phyloP scores from a whole-genome alignment of 164 flowering plant genomes.

The Amborella trichopoda region DNA sequence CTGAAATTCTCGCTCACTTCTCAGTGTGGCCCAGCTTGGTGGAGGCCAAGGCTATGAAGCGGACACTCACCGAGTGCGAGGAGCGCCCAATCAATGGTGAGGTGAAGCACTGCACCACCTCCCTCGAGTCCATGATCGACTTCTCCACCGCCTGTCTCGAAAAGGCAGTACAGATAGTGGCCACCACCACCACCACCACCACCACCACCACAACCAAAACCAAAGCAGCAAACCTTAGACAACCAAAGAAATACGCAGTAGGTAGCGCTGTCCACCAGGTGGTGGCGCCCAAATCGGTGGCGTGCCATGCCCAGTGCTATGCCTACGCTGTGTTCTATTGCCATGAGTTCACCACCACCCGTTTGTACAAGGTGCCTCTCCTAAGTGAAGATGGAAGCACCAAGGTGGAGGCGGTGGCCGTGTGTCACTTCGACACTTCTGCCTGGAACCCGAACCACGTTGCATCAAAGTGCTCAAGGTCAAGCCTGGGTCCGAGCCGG shows the following conservation, averaged over 20 bases:
- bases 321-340: constrained; percentile 45
- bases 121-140: constrained; percentile 2
- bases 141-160: neutral
- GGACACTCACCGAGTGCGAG: neutral
- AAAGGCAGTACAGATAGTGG: neutral
- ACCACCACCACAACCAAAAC: constrained; percentile 5
- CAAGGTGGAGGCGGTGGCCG: constrained; percentile 29
- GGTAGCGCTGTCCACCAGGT: constrained; percentile 12
- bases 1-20: neutral
- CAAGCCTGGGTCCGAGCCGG: constrained; percentile 28
- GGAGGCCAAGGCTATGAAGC: neutral
- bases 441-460: constrained; percentile 27
- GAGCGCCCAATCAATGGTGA: neutral
- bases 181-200: constrained; percentile 2
- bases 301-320: constrained; percentile 45
- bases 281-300: constrained; percentile 20
- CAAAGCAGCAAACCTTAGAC: constrained; percentile 9
- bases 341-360: constrained; percentile 18
- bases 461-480: constrained; percentile 27
- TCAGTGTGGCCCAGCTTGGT: neutral
- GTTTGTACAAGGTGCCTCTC: constrained; percentile 20
- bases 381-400: constrained; percentile 24
- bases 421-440: constrained; percentile 22
- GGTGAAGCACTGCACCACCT: neutral
- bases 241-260: constrained; percentile 23